Percentiles rank a stretch among this genome's conserved stretches.
phyloP scores from a whole-genome alignment of 2,329 filamentous ascomycete genomes.

The Incumbomyces delicatus region DNA sequence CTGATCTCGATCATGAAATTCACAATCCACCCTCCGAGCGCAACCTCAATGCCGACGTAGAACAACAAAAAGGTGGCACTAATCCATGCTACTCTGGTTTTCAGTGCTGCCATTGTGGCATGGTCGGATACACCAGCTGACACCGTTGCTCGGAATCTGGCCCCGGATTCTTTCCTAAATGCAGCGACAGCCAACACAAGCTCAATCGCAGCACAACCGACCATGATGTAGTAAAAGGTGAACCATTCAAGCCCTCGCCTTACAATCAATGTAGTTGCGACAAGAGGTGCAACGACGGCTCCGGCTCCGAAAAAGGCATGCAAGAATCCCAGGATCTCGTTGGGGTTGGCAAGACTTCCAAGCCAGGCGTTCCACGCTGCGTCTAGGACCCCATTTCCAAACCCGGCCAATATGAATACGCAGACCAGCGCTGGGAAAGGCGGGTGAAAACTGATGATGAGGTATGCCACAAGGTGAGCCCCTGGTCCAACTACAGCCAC shows the following conservation, averaged over 20 bases:
- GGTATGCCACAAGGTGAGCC: slow-evolving; percentile 25
- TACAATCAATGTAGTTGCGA: slow-evolving; percentile 63
- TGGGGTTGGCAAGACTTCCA: slow-evolving; percentile 62
- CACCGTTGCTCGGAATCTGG: no score
- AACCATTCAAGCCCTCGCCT: slow-evolving; percentile 56
- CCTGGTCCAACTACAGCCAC: slow-evolving; percentile 54
- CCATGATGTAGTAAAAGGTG: slow-evolving; percentile 66
- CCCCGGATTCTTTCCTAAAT: no score
- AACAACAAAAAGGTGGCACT: slow-evolving; percentile 57
- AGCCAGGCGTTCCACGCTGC: slow-evolving; percentile 52
- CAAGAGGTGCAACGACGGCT: slow-evolving; percentile 56
- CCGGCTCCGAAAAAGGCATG: slow-evolving; percentile 65
- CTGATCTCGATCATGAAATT: slow-evolving; percentile 66
- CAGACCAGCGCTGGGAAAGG: slow-evolving; percentile 31
- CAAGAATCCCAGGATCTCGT: slow-evolving; percentile 62
- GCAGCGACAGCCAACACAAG: no score
- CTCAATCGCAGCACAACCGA: slow-evolving; percentile 31
- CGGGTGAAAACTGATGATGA: slow-evolving; percentile 28
- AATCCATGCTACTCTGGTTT: slow-evolving; percentile 51
- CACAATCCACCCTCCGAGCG: slow-evolving; percentile 63
- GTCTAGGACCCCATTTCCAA: slow-evolving; percentile 34
- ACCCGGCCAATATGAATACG: slow-evolving; percentile 29
- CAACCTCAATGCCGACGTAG: slow-evolving; percentile 61
- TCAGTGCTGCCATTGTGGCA: slow-evolving; percentile 14
- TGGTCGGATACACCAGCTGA: no score